Conservation (phyloP, 2,329 filamentous ascomycete species). For the Microdochium nivale region DNA sequence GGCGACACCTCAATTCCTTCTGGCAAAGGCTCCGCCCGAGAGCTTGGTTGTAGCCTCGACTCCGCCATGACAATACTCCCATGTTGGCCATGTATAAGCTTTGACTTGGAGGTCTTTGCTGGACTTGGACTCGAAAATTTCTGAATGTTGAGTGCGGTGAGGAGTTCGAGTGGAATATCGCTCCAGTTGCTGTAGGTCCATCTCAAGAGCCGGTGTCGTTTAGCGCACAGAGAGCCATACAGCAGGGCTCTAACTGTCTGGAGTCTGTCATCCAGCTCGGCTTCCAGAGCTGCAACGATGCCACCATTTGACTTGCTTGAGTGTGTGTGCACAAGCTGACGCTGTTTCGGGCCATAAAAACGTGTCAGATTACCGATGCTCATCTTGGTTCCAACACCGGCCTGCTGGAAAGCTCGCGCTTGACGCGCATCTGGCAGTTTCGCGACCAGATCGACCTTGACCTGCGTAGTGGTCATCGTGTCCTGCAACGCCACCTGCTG, state of each 20-base stretch:
- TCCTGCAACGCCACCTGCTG: slow-evolving; percentile 4
- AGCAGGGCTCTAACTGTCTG: slow-evolving; percentile 11
- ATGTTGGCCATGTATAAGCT: background rate
- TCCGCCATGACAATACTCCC: background rate
- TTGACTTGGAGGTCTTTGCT: background rate
- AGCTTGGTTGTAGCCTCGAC: background rate
- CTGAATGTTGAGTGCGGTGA: background rate
- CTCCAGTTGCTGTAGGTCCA: slow-evolving; percentile 2
- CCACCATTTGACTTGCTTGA: background rate
- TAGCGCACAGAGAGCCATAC: slow-evolving; percentile 9
- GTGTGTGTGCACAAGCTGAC: background rate
- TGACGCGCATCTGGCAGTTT: slow-evolving; percentile 5
- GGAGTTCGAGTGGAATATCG: background rate
- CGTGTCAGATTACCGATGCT: background rate
- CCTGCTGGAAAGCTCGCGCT: background rate
- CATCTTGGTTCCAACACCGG: background rate
- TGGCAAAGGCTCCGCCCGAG: background rate
- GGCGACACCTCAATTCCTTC: background rate
- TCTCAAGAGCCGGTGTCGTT: slow-evolving; percentile 7
- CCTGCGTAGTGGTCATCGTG: background rate
- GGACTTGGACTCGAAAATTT: background rate
- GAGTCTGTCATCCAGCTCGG: slow-evolving; percentile 3
- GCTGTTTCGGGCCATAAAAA: background rate
- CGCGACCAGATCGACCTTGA: slow-evolving; percentile 25
- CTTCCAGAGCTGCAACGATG: slow-evolving; percentile 5